Base-by-base conservation (phyloP, 139 green algal genomes). In the Raphidocelis subcapitata region DNA sequence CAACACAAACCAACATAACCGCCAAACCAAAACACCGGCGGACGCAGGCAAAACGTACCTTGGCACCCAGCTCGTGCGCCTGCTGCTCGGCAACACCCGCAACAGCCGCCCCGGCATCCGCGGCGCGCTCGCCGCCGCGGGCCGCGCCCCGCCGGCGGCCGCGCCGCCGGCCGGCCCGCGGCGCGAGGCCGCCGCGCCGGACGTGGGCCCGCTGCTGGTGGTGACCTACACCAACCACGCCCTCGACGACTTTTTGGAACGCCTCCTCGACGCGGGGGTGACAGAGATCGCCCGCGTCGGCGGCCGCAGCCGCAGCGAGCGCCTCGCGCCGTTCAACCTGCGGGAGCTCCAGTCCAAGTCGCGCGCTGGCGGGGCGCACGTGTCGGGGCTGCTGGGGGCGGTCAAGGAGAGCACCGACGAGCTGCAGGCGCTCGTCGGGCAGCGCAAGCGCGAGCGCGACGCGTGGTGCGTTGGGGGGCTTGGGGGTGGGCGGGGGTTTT, bases 171-270 rank as follows among this genome's bases (percentile, higher is more conserved):
- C 71, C 21, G 51, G 29, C n/a, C 52, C 52, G 24, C 28, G 28
- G n/a, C 28, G 60, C 28, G 46, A 18, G 8, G n/a, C 24, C 8
- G 5, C 15, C 12, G 5, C 55, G 59, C 73, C 78, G 32, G 47
- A 65, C 46, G 56, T 84, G 18, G 82, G 82, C 16, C 87, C 84
- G 16, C 82, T 94, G 23, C 79, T 94, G 62, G 83, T 81, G 46
- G 73, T 92, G 26, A 91, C 81, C 62, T 90, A 84, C 76, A 94
- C 88, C n/a, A 94, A 94, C 71, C 89, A 94, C 60, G 89, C 89
- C 12, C 72, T 93, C 63, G 89, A 94, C 66, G 70, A 79, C 18
- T 94, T 92, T 63, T 71, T 49, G 41, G 41, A 49, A 12, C 78
- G 59, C 1, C 73, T 92, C 57, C 62, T 93, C 23, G 79, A 87